Conservation (phyloP, 192 early-diverging fungal species). For the Podila verticillata region DNA sequence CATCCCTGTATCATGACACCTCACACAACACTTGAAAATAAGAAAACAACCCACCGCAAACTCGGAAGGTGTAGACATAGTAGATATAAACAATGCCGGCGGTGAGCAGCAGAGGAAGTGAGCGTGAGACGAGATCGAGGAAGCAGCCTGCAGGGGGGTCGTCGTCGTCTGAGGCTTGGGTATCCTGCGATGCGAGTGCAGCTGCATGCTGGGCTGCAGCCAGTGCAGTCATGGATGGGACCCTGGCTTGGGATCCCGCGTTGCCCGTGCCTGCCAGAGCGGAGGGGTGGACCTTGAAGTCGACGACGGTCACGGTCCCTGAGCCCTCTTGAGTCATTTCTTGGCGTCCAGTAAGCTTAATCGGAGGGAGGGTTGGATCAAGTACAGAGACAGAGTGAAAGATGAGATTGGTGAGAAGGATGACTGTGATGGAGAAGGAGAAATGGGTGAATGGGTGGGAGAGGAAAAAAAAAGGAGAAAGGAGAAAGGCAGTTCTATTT, state of each 20-base stretch:
- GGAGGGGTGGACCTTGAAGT: conserved; percentile 39
- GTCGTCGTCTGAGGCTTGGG: background rate
- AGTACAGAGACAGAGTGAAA: no score
- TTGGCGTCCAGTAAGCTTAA: background rate
- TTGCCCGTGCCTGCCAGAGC: conserved; percentile 6
- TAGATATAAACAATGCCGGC: conserved; percentile 31
- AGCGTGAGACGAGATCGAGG: conserved; percentile 4
- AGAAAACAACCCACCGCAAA: conserved; percentile 26
- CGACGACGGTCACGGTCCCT: conserved; percentile 5
- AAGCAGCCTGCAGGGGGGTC: background rate
- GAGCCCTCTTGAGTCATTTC: background rate
- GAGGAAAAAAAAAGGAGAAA: background rate
- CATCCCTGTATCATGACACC: background rate
- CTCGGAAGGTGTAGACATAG: conserved; percentile 36
- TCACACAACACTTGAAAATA: background rate
- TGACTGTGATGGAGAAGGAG: background rate
- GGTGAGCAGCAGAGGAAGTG: conserved; percentile 23
- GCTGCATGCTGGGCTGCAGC: conserved; percentile 37
- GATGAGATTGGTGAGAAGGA: background rate
- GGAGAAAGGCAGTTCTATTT: background rate
- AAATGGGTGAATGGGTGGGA: background rate
- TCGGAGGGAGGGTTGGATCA: background rate
- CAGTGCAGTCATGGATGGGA: conserved; percentile 10
- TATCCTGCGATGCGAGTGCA: conserved; percentile 22
- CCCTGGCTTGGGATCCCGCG: background rate